Evolutionary conservation across 805 yeast species (phyloP), one percentile per base, ranked within the genome.

Genomic region (Myxozyma udenii): DNA sequence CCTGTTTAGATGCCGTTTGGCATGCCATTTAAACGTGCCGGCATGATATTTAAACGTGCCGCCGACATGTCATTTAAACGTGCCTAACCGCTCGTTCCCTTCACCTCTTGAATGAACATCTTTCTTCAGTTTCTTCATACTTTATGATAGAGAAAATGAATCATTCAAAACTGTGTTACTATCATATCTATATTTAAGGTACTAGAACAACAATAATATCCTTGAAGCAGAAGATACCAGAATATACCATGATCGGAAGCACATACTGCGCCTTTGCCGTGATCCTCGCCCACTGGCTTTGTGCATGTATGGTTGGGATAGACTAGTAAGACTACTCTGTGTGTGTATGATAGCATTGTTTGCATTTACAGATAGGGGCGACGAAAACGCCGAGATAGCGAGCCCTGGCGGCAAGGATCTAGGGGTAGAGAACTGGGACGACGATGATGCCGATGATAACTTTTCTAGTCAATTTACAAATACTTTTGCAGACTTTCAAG

Each of bases 361-460:
- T 4, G 28, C 18, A 6, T 14, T 23, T 16, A 3, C 44, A 71
- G 82, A 84, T 61, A 88, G 96, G 96, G 70, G 78, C n/a, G 77
- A 74, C 33, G 68, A 75, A 51, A 75, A 83, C 62, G 68, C 83
- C 50, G 67, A 80, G 58, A 75, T 77, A 54, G 66, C 76, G 62
- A 61, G 54, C 36, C 50, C 62, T 26, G 66, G 65, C 33, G 72
- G 74, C 61, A 74, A 78, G 68, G 70, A 79, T 56, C 78, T 90
- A 46, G 91, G 98, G 97, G 96, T 89, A 62, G 96, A 90, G 69
- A 91, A 88, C 67, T 91, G 98, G 98, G 97, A 91, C 67, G 95
- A 89, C 57, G 76, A 72, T 53, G 96, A 90, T 64, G 86, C 84
- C 53, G 93, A 87, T 54, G 97, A 90, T 64, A 87, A 87, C 60